Evolutionary conservation across 371 early-diverging fungal genomes (phyloP).

Genomic region (Mucor lusitanicus): DNA sequence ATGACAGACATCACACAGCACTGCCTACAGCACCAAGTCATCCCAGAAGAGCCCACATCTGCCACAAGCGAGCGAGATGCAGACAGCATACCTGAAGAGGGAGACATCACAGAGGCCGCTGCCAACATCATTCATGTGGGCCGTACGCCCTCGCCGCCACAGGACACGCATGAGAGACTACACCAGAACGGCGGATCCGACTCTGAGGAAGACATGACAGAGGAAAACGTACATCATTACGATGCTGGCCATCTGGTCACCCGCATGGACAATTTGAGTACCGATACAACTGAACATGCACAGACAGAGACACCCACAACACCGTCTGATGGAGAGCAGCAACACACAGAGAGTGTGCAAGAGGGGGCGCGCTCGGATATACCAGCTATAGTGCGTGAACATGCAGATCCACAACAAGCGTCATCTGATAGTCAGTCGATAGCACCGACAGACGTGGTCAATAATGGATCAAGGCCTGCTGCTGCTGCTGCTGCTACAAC

Average conservation of each 20-base stretch:
- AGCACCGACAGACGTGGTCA: neutral
- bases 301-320: neutral
- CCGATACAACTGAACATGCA: neutral
- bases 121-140: neutral
- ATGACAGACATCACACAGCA: slow-evolving; percentile 1
- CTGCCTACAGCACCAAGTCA: neutral
- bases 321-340: neutral
- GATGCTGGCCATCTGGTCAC: neutral
- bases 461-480: neutral
- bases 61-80: neutral
- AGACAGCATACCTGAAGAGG: slow-evolving; percentile 5
- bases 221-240: slow-evolving; percentile 3
- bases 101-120: neutral
- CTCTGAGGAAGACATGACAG: slow-evolving; percentile 23
- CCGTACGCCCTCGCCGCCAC: neutral
- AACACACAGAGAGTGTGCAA: neutral
- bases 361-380: neutral
- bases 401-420: neutral
- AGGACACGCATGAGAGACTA: neutral
- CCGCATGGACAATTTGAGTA: neutral
- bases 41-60: neutral
- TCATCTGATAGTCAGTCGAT: neutral
- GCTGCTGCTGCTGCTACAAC: neutral
- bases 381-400: neutral
- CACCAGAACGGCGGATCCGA: slow-evolving; percentile 7